A percentile compares a stretch with the other conserved stretches of the same genome.
Conservation (phyloP, 345 rosid genomes). For the Punica granatum region DNA sequence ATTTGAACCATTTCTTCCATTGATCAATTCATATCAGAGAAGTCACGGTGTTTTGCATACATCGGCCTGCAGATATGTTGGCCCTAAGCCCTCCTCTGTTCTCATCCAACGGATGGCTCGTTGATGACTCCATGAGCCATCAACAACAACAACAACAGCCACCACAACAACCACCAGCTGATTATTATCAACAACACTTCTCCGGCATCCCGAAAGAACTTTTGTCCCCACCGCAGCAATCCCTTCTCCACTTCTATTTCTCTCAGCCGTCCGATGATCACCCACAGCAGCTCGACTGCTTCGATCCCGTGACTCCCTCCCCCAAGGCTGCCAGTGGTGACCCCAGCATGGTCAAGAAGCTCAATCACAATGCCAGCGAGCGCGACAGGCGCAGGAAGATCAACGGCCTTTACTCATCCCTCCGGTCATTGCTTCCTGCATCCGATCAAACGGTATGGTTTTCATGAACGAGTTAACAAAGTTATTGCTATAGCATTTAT, state of each 20-base stretch:
- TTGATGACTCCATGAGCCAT: slow-evolving; percentile 13
- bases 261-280: neutral
- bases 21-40: neutral
- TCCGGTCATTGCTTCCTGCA: slow-evolving; percentile 52
- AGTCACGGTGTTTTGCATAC: neutral
- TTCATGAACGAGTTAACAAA: neutral
- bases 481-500: too few species aligned
- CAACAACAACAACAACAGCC: neutral
- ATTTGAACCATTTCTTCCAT: neutral
- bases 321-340: slow-evolving; percentile 8
- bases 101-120: slow-evolving; percentile 18
- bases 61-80: neutral
- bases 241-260: slow-evolving; percentile 4
- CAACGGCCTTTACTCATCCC: slow-evolving; percentile 45
- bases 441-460: slow-evolving; percentile 36
- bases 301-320: slow-evolving; percentile 11
- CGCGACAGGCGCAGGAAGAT: slow-evolving; percentile 56
- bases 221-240: neutral
- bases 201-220: neutral
- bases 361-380: slow-evolving; percentile 69
- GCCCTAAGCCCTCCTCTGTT: neutral
- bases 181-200: neutral
- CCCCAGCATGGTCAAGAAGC: slow-evolving; percentile 33
- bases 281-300: neutral
- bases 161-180: too few species aligned